Evolutionary conservation across 345 rosid species (phyloP).

Genomic region (Eucalyptus pauciflora): DNA sequence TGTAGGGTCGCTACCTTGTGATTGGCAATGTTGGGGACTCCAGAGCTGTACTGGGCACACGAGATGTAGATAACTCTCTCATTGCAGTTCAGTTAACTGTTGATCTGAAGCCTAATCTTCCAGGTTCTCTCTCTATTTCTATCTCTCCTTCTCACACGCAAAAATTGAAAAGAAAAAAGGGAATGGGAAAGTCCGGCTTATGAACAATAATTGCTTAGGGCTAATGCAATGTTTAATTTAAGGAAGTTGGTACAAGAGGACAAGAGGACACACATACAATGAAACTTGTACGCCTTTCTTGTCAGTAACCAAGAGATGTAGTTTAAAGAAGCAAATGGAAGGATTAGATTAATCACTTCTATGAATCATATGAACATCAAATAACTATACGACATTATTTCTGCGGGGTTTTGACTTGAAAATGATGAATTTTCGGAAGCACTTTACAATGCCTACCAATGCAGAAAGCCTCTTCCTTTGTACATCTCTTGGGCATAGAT

Average conservation of each 20-base stretch:
- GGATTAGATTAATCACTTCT: background rate
- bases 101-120: slow-evolving; percentile 96
- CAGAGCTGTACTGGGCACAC: slow-evolving; percentile 74
- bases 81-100: slow-evolving; percentile 84
- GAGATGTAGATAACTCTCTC: slow-evolving; percentile 49
- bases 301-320: background rate
- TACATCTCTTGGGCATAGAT: background rate
- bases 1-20: slow-evolving; percentile 68
- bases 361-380: background rate
- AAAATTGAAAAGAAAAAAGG: background rate
- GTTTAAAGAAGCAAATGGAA: background rate
- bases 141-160: background rate
- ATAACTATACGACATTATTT: background rate
- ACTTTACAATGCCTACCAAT: background rate
- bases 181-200: background rate
- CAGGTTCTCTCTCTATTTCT: slow-evolving; percentile 42
- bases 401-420: background rate
- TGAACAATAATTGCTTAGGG: background rate
- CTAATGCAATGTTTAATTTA: background rate
- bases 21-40: slow-evolving; percentile 93
- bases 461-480: background rate
- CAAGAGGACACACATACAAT: background rate
- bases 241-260: background rate
- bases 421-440: background rate
- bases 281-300: background rate